Percentiles rank a stretch among this genome's conserved stretches.
Conservation (phyloP, 129 eudicot species). For the Dittrichia graveolens region DNA sequence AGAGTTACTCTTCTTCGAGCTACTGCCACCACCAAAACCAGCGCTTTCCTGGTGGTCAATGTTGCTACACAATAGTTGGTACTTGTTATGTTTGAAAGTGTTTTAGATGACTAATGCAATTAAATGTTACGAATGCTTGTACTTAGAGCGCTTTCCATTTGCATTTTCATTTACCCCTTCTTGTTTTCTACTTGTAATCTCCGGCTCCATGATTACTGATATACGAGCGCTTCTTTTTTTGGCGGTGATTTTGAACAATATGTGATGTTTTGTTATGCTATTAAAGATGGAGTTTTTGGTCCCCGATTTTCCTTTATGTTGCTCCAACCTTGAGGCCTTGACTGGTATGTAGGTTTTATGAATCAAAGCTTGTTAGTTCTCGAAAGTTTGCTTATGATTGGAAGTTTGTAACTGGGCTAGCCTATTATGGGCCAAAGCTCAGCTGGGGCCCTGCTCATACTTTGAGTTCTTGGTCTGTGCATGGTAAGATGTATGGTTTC, state of each 20-base stretch:
- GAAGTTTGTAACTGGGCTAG: too few relatives aligned
- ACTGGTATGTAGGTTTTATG: too few relatives aligned
- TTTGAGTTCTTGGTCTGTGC: too few relatives aligned
- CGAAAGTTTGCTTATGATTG: too few relatives aligned
- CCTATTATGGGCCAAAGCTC: too few relatives aligned
- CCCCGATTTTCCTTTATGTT: not conserved
- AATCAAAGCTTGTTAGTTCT: too few relatives aligned
- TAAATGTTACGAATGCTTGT: conserved; percentile 12
- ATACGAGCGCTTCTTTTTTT: not conserved
- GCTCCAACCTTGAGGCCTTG: too few relatives aligned
- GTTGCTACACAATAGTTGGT: not conserved
- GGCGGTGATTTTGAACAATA: not conserved
- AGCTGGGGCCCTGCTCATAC: too few relatives aligned
- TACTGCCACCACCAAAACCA: not conserved
- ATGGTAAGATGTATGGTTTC: too few relatives aligned
- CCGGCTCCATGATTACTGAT: conserved; percentile 6
- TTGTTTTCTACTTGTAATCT: conserved; percentile 7
- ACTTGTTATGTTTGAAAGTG: conserved; percentile 13
- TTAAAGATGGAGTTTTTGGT: not conserved
- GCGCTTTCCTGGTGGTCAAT: not conserved
- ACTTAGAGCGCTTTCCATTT: conserved; percentile 3
- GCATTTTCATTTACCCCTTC: not conserved
- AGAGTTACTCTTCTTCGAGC: not conserved
- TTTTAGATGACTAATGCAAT: conserved; percentile 13
- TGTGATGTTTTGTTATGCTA: not conserved